phyloP scores from a whole-genome alignment of 2,329 filamentous ascomycete genomes.

The Whalleya microplaca region DNA sequence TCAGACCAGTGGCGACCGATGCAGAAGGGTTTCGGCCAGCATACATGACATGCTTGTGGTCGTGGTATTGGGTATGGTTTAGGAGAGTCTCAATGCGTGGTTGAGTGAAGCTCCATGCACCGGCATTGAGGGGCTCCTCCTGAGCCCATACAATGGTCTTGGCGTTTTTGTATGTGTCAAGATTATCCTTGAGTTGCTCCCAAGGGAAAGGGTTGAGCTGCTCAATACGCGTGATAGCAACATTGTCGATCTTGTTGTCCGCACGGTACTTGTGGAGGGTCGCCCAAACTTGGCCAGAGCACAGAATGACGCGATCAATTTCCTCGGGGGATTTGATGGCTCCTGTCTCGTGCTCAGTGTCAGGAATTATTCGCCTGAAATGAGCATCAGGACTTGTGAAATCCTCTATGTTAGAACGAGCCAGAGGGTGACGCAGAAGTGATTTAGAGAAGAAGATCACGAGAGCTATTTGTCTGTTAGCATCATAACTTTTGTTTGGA shows the following conservation, averaged over 20 bases:
- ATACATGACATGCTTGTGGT: constrained; percentile 96
- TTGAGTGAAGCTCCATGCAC: constrained; percentile 96
- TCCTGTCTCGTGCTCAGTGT: constrained; percentile 78
- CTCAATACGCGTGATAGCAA: constrained; percentile 93
- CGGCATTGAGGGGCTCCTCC: constrained; percentile 96
- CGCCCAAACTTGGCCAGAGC: constrained; percentile 91
- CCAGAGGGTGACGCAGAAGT: constrained; percentile 89
- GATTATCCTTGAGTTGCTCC: constrained; percentile 94
- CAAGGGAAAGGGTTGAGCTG: constrained; percentile 99
- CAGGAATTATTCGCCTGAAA: constrained; percentile 96
- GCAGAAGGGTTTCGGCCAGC: constrained; percentile 93
- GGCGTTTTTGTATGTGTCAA: constrained; percentile 95
- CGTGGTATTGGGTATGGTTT: constrained; percentile 90
- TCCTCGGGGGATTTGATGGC: constrained; percentile 78
- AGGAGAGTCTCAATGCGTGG: constrained; percentile 95
- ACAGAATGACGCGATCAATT: constrained; percentile 93
- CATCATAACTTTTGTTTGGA: background rate
- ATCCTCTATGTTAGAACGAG: constrained; percentile 86
- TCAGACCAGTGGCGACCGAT: constrained; percentile 90
- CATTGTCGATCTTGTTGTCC: constrained; percentile 83
- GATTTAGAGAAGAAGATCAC: constrained; percentile 99
- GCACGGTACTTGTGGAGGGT: constrained; percentile 89
- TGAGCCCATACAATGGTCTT: constrained; percentile 97
- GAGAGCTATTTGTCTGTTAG: constrained; percentile 63
- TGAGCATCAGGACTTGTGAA: constrained; percentile 83